Conservation (phyloP, 768 basidiomycete species). For the Kwoniella mangroviensis region DNA sequence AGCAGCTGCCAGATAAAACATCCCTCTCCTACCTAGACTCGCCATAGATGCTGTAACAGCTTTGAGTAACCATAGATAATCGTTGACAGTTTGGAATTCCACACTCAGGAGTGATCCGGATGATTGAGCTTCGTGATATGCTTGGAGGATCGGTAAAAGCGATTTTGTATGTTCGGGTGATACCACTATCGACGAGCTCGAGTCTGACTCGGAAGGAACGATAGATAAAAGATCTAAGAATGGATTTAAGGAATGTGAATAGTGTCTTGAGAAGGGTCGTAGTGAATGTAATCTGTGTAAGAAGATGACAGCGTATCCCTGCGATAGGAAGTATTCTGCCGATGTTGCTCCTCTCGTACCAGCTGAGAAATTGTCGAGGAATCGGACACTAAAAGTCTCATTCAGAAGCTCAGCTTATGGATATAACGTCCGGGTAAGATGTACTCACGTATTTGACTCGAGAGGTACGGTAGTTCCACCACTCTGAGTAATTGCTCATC, state of each 20-base stretch:
- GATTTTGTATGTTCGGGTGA: constrained; percentile 68
- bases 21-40: constrained; percentile 68
- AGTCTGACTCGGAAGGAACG: constrained; percentile 38
- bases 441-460: constrained; percentile 95
- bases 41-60: constrained; percentile 79
- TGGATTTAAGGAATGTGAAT: constrained; percentile 96
- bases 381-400: constrained; percentile 76
- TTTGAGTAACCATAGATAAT: constrained; percentile 90
- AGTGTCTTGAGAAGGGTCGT: constrained; percentile 95
- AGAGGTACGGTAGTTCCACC: constrained; percentile 97
- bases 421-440: neutral
- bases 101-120: constrained; percentile 79
- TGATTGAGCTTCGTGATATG: constrained; percentile 79
- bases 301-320: constrained; percentile 92
- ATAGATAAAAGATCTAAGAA: constrained; percentile 94
- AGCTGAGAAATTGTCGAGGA: constrained; percentile 99
- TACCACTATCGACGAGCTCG: constrained; percentile 66
- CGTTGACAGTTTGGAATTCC: constrained; percentile 91
- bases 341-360: constrained; percentile 97
- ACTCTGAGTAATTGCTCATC: constrained; percentile 65
- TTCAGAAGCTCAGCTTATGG: constrained; percentile 40
- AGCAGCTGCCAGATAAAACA: constrained; percentile 98
- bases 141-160: constrained; percentile 72
- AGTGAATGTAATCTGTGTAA: constrained; percentile 98
- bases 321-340: constrained; percentile 93